Evolutionary conservation across 441 rosid genomes (phyloP).

Genomic region (Breynia disticha): DNA sequence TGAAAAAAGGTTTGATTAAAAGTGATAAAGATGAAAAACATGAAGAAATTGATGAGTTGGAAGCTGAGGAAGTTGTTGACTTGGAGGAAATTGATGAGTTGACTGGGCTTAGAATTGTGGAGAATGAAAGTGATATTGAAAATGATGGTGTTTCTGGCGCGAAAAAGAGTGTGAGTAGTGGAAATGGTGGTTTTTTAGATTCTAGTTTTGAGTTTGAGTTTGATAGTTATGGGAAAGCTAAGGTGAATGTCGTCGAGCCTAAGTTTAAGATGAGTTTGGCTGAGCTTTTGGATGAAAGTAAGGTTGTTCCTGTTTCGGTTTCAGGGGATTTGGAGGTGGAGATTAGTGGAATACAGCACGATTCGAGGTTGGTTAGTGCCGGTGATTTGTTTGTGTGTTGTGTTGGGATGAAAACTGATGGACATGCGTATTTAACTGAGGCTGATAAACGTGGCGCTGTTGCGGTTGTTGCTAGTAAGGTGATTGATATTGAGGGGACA

Average conservation of each 20-base stretch:
- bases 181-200: conserved; percentile 25
- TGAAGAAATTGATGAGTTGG: conserved; percentile 54
- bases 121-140: conserved; percentile 25
- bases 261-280: conserved; percentile 68
- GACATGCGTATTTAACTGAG: conserved; percentile 66
- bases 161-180: conserved; percentile 22
- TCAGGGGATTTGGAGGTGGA: conserved; percentile 79
- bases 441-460: conserved; percentile 96
- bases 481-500: conserved; percentile 79
- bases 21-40: conserved; percentile 22
- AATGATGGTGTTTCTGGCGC: conserved; percentile 8
- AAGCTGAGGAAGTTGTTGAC: conserved; percentile 54
- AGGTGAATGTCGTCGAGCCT: conserved; percentile 57
- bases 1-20: conserved; percentile 63
- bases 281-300: conserved; percentile 85
- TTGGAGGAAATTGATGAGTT: conserved; percentile 74
- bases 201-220: conserved; percentile 66
- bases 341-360: conserved; percentile 82
- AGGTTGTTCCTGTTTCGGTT: conserved; percentile 77
- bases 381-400: conserved; percentile 93
- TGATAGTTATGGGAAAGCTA: conserved; percentile 50
- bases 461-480: conserved; percentile 89
- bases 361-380: conserved; percentile 63
- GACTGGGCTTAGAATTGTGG: conserved; percentile 39
- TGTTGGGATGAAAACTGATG: conserved; percentile 56